These are phyloP conservation scores for Camelina laxa DNA, from an alignment of 345 rosid genomes.

Conservation along the genomic window DNA sequence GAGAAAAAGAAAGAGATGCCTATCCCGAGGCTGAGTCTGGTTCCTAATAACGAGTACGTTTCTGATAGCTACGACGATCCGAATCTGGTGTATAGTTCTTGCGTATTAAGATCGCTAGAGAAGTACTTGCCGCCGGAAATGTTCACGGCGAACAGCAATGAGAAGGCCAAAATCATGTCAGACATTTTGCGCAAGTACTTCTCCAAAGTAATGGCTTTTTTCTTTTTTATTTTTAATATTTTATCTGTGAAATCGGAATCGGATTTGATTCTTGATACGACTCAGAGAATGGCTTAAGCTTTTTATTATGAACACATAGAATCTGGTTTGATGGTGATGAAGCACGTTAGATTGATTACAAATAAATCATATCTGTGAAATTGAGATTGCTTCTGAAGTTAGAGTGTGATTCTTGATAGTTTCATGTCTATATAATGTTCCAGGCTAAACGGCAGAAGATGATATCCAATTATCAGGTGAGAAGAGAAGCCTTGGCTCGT, in stretches of 20 bases:
- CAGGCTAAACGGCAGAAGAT: slow-evolving; percentile 62
- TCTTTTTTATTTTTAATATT: background rate
- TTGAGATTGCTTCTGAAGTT: background rate
- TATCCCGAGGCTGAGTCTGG: slow-evolving; percentile 46
- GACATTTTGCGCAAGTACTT: slow-evolving; percentile 62
- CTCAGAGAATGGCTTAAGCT: too few relatives aligned
- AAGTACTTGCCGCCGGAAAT: slow-evolving; percentile 59
- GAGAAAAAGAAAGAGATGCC: background rate
- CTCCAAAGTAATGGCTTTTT: slow-evolving; percentile 52
- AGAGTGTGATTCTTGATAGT: background rate
- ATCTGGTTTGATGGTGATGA: too few relatives aligned
- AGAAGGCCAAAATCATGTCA: slow-evolving; percentile 63
- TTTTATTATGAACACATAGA: too few relatives aligned
- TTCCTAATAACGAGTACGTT: slow-evolving; percentile 56
- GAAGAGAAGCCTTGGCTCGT: background rate
- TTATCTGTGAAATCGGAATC: too few relatives aligned
- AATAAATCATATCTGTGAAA: background rate
- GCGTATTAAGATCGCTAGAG: slow-evolving; percentile 70
- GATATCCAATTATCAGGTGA: slow-evolving; percentile 60
- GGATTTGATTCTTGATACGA: too few relatives aligned
- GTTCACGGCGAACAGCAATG: slow-evolving; percentile 52
- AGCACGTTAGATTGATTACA: too few relatives aligned
- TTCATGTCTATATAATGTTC: background rate
- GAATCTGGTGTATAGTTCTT: slow-evolving; percentile 60
- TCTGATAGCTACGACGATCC: slow-evolving; percentile 77